phyloP scores from a whole-genome alignment of 495 filamentous ascomycete genomes.

The Aspergillus biplanus region DNA sequence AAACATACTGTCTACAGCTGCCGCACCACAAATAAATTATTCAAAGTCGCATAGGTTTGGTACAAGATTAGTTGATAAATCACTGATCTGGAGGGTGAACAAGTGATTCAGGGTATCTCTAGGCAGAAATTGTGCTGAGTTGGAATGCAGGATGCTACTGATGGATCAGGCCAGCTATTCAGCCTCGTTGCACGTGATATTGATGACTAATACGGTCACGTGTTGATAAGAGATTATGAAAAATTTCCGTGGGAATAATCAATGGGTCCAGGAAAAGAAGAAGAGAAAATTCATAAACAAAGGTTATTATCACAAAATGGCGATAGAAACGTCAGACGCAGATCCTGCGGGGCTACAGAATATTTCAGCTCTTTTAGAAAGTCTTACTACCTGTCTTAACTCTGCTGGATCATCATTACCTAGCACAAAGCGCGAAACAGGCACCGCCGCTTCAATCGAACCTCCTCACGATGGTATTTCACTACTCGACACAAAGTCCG shows the following conservation, averaged over 20 bases:
- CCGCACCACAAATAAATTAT: constrained; percentile 18
- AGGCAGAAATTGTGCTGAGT: constrained; percentile 8
- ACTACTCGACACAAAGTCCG: constrained; percentile 91
- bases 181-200: constrained; percentile 28
- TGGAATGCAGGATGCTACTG: constrained; percentile 6
- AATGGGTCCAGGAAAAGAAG: constrained; percentile 6
- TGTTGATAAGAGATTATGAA: constrained; percentile 41
- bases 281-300: constrained; percentile 12
- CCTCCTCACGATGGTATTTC: constrained; percentile 86
- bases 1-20: constrained; percentile 29
- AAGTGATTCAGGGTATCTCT: background rate
- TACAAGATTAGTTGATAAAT: background rate
- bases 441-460: constrained; percentile 51
- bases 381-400: constrained; percentile 63
- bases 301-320: constrained; percentile 26
- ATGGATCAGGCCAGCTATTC: constrained; percentile 25
- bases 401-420: constrained; percentile 65
- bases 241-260: constrained; percentile 30
- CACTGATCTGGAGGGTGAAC: background rate
- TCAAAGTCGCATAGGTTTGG: constrained; percentile 21
- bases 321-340: constrained; percentile 28
- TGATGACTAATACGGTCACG: constrained; percentile 32
- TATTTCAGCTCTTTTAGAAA: constrained; percentile 62
- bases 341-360: constrained; percentile 30
- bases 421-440: constrained; percentile 40